phyloP scores from a whole-genome alignment of 139 green algal species.

The Ettlia oleoabundans region DNA sequence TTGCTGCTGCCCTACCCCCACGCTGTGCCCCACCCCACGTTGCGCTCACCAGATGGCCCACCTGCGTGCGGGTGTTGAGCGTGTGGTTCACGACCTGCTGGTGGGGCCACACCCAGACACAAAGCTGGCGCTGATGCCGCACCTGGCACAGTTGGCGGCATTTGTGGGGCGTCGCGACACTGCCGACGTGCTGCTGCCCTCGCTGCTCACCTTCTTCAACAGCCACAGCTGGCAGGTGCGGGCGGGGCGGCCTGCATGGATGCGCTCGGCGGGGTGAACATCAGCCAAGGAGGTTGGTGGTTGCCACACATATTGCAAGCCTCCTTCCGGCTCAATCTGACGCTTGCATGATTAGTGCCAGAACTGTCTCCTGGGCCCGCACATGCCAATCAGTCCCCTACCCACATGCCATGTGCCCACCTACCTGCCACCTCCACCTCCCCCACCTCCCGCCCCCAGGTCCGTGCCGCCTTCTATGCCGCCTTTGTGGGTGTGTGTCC shows the following conservation, averaged over 20 bases:
- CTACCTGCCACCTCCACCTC: background rate
- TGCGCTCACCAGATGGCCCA: conserved; percentile 13
- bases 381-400: background rate
- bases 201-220: conserved; percentile 97
- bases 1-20: too few species aligned
- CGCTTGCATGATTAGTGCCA: too few species aligned
- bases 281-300: too few species aligned
- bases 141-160: conserved; percentile 47
- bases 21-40: background rate
- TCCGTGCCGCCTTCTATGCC: conserved; percentile 68
- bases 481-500: conserved; percentile 43
- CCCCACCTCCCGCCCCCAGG: background rate
- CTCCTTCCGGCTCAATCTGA: too few species aligned
- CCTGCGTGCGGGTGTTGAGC: conserved; percentile 65
- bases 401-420: background rate
- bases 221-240: conserved; percentile 78
- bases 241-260: too few species aligned
- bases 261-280: too few species aligned
- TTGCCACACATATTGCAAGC: too few species aligned
- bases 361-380: too few species aligned
- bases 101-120: conserved; percentile 64
- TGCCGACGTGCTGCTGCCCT: conserved; percentile 88
- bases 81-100: conserved; percentile 81
- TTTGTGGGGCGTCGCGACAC: conserved; percentile 64
- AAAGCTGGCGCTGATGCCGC: conserved; percentile 69